A percentile compares a stretch with the other conserved stretches of the same genome.
Evolutionary conservation across 352 stramenopile species (phyloP).

Genomic region (Aphanomyces astaci): DNA sequence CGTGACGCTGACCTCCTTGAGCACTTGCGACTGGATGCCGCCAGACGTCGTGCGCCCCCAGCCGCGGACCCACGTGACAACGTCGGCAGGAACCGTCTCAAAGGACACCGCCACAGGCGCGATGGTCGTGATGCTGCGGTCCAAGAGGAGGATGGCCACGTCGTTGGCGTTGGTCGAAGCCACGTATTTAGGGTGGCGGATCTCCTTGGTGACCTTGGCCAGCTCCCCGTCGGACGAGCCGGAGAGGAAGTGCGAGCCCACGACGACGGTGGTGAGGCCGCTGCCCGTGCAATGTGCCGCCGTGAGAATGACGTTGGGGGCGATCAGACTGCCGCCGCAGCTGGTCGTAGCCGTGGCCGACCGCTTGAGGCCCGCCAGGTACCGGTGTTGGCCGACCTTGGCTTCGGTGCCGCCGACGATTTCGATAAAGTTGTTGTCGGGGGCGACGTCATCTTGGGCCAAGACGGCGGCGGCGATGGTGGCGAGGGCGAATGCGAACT

Average conservation of each 20-base stretch:
- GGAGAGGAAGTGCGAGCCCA: background rate
- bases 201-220: constrained; percentile 23
- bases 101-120: constrained; percentile 31
- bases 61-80: constrained; percentile 29
- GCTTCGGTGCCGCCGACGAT: constrained; percentile 25
- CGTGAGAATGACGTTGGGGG: constrained; percentile 31
- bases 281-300: constrained; percentile 31
- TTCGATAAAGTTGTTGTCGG: background rate
- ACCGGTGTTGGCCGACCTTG: constrained; percentile 24
- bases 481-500: too few relatives aligned
- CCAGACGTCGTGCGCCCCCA: constrained; percentile 25
- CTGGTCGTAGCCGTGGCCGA: constrained; percentile 26
- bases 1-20: constrained; percentile 37
- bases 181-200: constrained; percentile 41
- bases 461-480: background rate
- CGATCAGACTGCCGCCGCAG: constrained; percentile 34
- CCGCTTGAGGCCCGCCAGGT: constrained; percentile 28
- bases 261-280: background rate
- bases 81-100: constrained; percentile 37
- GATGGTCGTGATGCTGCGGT: constrained; percentile 31
- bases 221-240: background rate
- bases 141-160: constrained; percentile 48
- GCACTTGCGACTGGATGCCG: constrained; percentile 28
- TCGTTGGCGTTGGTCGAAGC: constrained; percentile 39
- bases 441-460: background rate